phyloP scores from a whole-genome alignment of 2,329 filamentous ascomycete species.

The Nothophoma quercina region DNA sequence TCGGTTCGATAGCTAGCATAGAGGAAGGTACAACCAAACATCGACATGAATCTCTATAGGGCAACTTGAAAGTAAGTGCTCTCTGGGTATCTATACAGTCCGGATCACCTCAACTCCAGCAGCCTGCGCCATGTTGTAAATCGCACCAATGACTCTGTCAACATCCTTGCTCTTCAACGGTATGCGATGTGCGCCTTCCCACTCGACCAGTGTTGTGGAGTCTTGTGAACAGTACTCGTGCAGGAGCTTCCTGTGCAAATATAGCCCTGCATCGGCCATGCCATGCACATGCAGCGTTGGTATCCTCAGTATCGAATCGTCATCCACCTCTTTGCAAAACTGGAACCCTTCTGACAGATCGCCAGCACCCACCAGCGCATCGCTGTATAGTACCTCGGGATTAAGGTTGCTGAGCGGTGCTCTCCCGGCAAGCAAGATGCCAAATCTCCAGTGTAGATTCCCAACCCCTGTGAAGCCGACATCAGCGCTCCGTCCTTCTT shows the following conservation, averaged over 20 bases:
- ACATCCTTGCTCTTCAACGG: conserved; percentile 74
- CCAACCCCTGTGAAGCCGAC: conserved; percentile 35
- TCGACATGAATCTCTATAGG: no score
- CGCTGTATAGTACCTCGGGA: conserved; percentile 44
- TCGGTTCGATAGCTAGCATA: no score
- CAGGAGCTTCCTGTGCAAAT: conserved; percentile 64
- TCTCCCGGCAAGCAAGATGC: conserved; percentile 67
- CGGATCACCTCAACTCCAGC: conserved; percentile 53
- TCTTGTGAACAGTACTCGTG: conserved; percentile 66
- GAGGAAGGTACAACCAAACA: neutral
- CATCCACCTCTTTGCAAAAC: conserved; percentile 48
- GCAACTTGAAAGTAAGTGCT: no score
- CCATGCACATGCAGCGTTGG: conserved; percentile 76
- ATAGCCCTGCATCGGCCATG: conserved; percentile 65
- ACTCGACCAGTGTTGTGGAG: conserved; percentile 68
- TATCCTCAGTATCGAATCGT: conserved; percentile 58
- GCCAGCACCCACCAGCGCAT: conserved; percentile 51
- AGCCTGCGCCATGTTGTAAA: conserved; percentile 60
- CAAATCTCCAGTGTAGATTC: conserved; percentile 63
- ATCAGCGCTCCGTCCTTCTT: conserved; percentile 27
- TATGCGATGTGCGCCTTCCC: conserved; percentile 76
- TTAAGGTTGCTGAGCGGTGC: conserved; percentile 66
- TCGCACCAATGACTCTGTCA: conserved; percentile 60
- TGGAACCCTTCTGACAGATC: conserved; percentile 55
- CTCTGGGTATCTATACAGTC: conserved; percentile 31